Evolutionary conservation across 306 rosid species (phyloP), one percentile per base, ranked within the genome.

Genomic region (Casuarina cunninghamiana): DNA sequence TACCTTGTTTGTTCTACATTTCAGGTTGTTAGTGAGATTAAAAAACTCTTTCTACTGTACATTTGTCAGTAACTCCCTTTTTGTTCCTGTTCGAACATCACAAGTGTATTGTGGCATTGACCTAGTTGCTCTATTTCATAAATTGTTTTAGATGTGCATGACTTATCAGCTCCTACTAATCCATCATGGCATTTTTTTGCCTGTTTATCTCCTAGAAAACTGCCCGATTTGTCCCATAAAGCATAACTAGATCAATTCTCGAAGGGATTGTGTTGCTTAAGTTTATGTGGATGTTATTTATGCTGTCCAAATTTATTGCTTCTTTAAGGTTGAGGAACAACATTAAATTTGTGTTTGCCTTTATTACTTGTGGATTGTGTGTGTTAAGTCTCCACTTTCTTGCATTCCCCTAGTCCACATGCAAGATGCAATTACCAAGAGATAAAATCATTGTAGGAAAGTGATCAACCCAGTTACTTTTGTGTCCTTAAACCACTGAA

Each of bases 281-380:
- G 77, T 42, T 54, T 48, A 11, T 76, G 57, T 26, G 11, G 70
- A 68, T 68, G 69, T 66, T 68, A 63, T 53, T 53, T 53, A 42
- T 39, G 42, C 41, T 57, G 4, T 65, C 17, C 17, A 12, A 49
- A 63, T 63, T 63, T 35, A 5, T 8, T 37, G 42, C 21, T 75
- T 17, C 6, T 62, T 9, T 49, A 13, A 72, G 53, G 38, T 11
- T 79, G 51, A n/a, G 53, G 26, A 39, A 49, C 49, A 26, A 26
- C 32, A 26, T 26, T 26, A 26, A 26, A 26, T 26, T 26, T 26
- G 32, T 26, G 32, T 26, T 26, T 1, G 0, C 32, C 1, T 26
- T 26, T 26, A 26, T 26, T 26, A 26, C 32, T 26, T 26, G 32
- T 26, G 32, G 32, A 26, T 26, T 26, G 32, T 26, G 32, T 26